Evolutionary conservation across 345 rosid species (phyloP).

Genomic region (Durio zibethinus): DNA sequence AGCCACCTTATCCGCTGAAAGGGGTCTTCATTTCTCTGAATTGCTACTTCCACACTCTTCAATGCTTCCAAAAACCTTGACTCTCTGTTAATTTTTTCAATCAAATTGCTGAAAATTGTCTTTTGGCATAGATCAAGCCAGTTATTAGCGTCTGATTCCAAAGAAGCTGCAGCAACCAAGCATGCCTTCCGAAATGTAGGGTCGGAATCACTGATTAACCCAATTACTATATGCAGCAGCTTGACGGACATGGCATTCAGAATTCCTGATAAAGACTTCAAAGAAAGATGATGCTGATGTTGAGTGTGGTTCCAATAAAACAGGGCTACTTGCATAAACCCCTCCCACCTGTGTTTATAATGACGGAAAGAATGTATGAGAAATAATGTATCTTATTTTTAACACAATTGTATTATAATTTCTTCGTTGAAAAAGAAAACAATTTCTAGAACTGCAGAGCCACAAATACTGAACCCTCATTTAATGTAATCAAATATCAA

Average conservation of each 20-base stretch:
- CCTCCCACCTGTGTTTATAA: slow-evolving; percentile 54
- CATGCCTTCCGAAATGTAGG: slow-evolving; percentile 52
- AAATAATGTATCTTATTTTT: background rate
- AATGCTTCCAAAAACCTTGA: slow-evolving; percentile 34
- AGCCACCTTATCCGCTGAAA: slow-evolving; percentile 46
- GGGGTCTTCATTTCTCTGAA: slow-evolving; percentile 31
- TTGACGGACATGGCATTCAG: slow-evolving; percentile 25
- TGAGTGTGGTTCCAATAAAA: slow-evolving; percentile 34
- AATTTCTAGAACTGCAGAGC: background rate
- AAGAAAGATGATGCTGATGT: background rate
- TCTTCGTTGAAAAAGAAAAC: background rate
- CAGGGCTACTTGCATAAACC: slow-evolving; percentile 49
- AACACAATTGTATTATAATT: background rate
- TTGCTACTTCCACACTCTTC: slow-evolving; percentile 27
- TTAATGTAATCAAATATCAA: background rate
- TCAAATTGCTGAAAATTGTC: slow-evolving; percentile 29
- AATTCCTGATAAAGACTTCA: slow-evolving; percentile 25
- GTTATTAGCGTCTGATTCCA: slow-evolving; percentile 15
- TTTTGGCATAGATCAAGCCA: slow-evolving; percentile 43
- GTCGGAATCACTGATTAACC: slow-evolving; percentile 35
- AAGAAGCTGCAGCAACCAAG: slow-evolving; percentile 37
- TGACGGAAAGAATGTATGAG: background rate
- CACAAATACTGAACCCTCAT: background rate
- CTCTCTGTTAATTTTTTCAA: slow-evolving; percentile 29
- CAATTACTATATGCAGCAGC: slow-evolving; percentile 42